Base-by-base conservation (phyloP, 768 basidiomycete genomes). In the Pholiota conissans region DNA sequence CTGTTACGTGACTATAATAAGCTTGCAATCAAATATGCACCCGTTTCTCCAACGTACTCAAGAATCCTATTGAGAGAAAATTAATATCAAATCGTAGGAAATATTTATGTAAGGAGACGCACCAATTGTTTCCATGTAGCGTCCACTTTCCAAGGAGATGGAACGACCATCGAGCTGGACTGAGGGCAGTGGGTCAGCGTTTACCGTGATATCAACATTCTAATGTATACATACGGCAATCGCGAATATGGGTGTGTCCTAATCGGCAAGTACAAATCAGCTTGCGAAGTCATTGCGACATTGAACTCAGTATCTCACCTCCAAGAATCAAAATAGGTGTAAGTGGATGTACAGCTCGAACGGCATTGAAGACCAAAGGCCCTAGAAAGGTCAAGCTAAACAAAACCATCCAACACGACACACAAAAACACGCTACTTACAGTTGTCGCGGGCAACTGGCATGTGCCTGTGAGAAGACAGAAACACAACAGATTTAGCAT, bases 91-190 rank as follows among this genome's bases (percentile, higher is more conserved):
- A 24, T 34, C 14, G 40, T n/a, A 39, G 45, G 3, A 60, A 45
- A 22, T 13, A 39, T 56, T 37, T 18, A 1, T 20, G 3, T 27
- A 14, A 4, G 5, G 22, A 11, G 51, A 65, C 81, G 11, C 49
- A 89, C 91, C 93, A 53, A 95, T 76, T 9, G 94, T 97, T 73
- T 97, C 95, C 88, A 96, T 90, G 68, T 95, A 96, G 22, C 92
- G 78, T 16, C 95, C 90, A 61, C 91, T 89, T 65, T 93, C 90
- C 59, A 95, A 68, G 1, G 87, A 78, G 77, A 94, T 91, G 0
- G 87, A 86, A n/a, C 87, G 79, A 3, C 79, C 81, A 69, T 94
- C 93, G 20, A 85, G 74, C 69, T 86, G 85, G 22, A 81, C 84
- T 85, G 49, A 20, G 48, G n/a, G 28, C 7, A 28, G 29, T 28